Evolutionary conservation across 129 eudicot species (phyloP).

Genomic region (Chrysanthemum seticuspe): DNA sequence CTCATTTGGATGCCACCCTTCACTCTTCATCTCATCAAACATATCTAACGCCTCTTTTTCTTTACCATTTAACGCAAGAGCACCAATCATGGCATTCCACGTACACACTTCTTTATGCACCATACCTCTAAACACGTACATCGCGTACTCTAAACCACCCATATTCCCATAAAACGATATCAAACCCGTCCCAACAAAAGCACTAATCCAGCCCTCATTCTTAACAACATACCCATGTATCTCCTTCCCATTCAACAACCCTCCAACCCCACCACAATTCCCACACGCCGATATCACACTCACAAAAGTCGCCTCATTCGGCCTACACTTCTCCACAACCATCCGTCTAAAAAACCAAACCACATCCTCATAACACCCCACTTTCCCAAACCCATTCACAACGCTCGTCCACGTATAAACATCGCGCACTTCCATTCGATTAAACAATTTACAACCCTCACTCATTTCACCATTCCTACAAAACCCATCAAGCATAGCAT

Average conservation of each 20-base stretch:
- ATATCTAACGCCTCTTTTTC: constrained; percentile 57
- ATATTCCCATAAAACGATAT: constrained; percentile 65
- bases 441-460: constrained; percentile 47
- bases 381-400: constrained; percentile 49
- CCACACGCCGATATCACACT: constrained; percentile 64
- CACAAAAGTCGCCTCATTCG: constrained; percentile 77
- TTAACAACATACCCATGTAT: constrained; percentile 61
- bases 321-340: constrained; percentile 43
- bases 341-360: constrained; percentile 39
- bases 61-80: constrained; percentile 58
- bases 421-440: constrained; percentile 44
- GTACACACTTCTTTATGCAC: constrained; percentile 49
- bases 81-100: constrained; percentile 71
- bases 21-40: constrained; percentile 51
- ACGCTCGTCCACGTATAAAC: constrained; percentile 75
- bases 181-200: constrained; percentile 55
- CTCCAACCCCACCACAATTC: constrained; percentile 30
- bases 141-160: constrained; percentile 50
- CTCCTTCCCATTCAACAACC: constrained; percentile 55
- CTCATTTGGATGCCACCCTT: constrained; percentile 48
- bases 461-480: constrained; percentile 59
- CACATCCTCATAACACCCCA: constrained; percentile 35
- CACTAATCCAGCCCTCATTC: constrained; percentile 45
- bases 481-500: constrained; percentile 80
- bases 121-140: constrained; percentile 40